Evolutionary conservation across 371 early-diverging fungal species (phyloP), one percentile per base, ranked within the genome.

Genomic region (Actinomortierella ambigua): DNA sequence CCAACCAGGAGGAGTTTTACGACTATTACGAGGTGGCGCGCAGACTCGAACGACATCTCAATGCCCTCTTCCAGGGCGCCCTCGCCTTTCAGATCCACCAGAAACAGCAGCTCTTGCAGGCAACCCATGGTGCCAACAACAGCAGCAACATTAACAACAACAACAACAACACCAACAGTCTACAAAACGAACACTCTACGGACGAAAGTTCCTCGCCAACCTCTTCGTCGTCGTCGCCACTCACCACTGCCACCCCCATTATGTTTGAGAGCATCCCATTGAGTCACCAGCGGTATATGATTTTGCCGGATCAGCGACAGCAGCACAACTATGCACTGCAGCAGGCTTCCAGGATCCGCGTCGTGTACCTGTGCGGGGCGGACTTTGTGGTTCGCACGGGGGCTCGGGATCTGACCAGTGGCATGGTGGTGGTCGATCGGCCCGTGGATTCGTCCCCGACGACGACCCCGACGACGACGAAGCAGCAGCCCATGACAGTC

Each of bases 311-410:
- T 11, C 34, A 34, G 11, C 34, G 11, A 34, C 34, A 34, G 7
- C 34, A 34, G 11, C 34, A 34, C 34, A 34, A 34, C 34, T 34
- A 34, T 34, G 34, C 34, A 4, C 11, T 34, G 34, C 34, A 34
- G 34, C 34, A 34, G 34, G 34, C 71, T 4, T 59, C 39, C 65
- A 64, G 61, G 23, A 71, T 71, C 53, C 61, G 71, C 50, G 71
- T 71, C 28, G 71, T 71, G 46, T 71, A 71, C 63, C 54, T 71
- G 50, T 71, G 71, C 55, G 71, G 71, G 20, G 71, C 71, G 5
- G 71, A 71, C 42, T 71, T 71, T 62, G 71, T 71, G 13, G 58
- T 71, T 29, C 54, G 71, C 46, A 71, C 71, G 17, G 71, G 71
- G 50, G 71, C 71, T 62, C 62, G 58, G 44, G 61, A 71, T 27